Evolutionary conservation across 2,329 filamentous ascomycete species (phyloP).

Genomic region (Hirsutella minnesotensis): DNA sequence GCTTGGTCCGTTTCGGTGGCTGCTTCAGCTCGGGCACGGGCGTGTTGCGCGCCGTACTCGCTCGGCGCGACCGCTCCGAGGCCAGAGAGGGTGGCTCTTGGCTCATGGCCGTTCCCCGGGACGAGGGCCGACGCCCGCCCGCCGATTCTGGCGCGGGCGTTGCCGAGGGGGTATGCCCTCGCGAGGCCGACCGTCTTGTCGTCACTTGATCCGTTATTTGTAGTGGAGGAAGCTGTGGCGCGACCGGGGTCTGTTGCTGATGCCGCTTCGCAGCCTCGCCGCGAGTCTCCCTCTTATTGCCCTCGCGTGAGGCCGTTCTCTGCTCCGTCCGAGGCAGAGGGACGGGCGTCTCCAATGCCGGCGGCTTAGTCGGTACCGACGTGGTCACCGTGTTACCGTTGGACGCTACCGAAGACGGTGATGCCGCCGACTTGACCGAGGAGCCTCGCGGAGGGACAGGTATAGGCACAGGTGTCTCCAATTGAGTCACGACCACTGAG

Average conservation of each 20-base stretch:
- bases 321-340: conserved; percentile 22
- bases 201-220: not conserved
- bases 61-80: conserved; percentile 39
- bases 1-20: conserved; percentile 47
- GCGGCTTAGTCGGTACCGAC: conserved; percentile 18
- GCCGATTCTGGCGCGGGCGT: conserved; percentile 22
- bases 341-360: conserved; percentile 22
- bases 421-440: conserved; percentile 17
- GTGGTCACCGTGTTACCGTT: conserved; percentile 12
- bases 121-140: conserved; percentile 31
- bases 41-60: conserved; percentile 46
- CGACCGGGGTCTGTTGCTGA: conserved; percentile 18
- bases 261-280: conserved; percentile 30
- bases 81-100: conserved; percentile 39
- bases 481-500: conserved; percentile 10
- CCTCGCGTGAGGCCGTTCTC: conserved; percentile 17
- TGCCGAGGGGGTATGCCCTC: conserved; percentile 22
- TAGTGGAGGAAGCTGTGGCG: conserved; percentile 6
- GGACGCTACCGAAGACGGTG: conserved; percentile 16
- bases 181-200: conserved; percentile 18
- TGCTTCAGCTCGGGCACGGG: conserved; percentile 36
- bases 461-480: conserved; percentile 31
- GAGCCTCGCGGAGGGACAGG: conserved; percentile 19
- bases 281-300: conserved; percentile 32
- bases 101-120: conserved; percentile 40